Evolutionary conservation across 345 rosid genomes (phyloP).

Genomic region (Salix caprea): DNA sequence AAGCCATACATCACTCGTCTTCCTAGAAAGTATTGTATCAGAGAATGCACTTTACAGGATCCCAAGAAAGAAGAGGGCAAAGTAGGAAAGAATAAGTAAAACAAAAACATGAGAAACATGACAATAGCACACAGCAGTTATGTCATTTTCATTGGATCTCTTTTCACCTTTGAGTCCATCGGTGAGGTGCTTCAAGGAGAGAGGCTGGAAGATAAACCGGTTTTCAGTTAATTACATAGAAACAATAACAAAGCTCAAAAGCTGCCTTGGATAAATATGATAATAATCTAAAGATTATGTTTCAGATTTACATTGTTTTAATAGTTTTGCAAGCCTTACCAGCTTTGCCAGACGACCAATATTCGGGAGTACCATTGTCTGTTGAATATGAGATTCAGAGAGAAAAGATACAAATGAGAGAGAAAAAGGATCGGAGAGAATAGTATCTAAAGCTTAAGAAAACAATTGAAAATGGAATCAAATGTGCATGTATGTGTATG

Average conservation of each 20-base stretch:
- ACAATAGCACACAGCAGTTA: not conserved
- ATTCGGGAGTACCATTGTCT: slow-evolving; percentile 94
- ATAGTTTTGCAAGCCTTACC: slow-evolving; percentile 44
- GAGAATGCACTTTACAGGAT: no score
- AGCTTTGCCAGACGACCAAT: slow-evolving; percentile 77
- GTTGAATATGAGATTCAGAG: slow-evolving; percentile 11
- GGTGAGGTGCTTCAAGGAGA: no score
- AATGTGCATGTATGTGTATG: not conserved
- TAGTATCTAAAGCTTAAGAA: not conserved
- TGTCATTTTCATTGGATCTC: no score
- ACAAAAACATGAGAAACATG: not conserved
- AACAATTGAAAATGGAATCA: not conserved
- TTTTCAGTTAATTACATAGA: no score
- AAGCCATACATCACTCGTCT: no score
- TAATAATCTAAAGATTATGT: no score
- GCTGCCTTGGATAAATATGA: no score
- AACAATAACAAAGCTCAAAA: no score
- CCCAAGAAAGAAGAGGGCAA: not conserved
- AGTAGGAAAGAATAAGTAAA: not conserved
- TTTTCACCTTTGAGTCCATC: no score
- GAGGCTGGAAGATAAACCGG: no score
- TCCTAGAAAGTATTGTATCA: no score
- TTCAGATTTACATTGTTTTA: not conserved
- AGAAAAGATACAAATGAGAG: slow-evolving; percentile 10
- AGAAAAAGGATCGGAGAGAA: not conserved